These are phyloP conservation scores for Suhomyces faveliae DNA, from an alignment of 805 yeast genomes.

Conservation along the genomic window DNA sequence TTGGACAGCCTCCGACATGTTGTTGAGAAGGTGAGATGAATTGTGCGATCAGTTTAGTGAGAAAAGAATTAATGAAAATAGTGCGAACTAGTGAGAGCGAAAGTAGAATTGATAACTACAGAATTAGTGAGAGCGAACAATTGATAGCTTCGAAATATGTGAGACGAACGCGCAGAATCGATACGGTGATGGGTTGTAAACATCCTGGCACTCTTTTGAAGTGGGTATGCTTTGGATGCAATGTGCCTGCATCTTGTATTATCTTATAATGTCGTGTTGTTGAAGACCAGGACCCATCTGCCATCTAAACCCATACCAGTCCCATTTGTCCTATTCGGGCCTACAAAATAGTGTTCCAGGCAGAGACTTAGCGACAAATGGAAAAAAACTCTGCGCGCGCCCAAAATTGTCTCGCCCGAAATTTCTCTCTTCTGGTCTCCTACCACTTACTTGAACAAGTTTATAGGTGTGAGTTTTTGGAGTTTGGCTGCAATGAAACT, in stretches of 20 bases:
- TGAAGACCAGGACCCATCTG: too few species aligned
- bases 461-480: neutral
- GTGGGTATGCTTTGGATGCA: too few species aligned
- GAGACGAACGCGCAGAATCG: too few species aligned
- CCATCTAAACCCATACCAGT: too few species aligned
- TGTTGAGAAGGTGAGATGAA: neutral
- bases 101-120: too few species aligned
- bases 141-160: too few species aligned
- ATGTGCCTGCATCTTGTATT: too few species aligned
- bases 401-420: neutral
- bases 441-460: neutral
- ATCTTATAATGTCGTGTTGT: too few species aligned
- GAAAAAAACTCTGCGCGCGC: neutral
- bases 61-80: neutral
- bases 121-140: too few species aligned
- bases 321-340: neutral
- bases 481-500: slow-evolving; percentile 21
- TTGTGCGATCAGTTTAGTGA: neutral
- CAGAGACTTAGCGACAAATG: neutral
- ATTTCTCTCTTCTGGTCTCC: neutral
- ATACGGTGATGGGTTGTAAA: too few species aligned
- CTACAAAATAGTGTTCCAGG: neutral
- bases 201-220: too few species aligned
- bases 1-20: slow-evolving; percentile 5
- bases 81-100: neutral